Evolutionary conservation across 805 yeast species (phyloP).

Genomic region (Suhomyces emberorum): DNA sequence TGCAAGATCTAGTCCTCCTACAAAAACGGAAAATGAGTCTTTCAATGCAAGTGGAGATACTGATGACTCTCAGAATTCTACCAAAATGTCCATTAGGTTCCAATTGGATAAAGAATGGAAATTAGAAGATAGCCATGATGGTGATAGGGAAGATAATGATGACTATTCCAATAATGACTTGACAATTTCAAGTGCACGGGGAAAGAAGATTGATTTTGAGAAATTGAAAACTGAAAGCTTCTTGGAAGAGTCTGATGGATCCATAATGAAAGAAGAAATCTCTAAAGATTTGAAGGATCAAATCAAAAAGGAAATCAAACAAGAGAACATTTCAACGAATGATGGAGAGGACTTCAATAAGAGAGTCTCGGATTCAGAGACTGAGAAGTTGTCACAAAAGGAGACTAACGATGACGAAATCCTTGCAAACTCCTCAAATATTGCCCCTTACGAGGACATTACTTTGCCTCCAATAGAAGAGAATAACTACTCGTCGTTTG

Average conservation of each 20-base stretch:
- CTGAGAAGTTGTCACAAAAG: conserved; percentile 9
- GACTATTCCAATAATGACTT: conserved; percentile 20
- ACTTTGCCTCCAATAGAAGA: conserved; percentile 42
- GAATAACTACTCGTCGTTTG: conserved; percentile 37
- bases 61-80: conserved; percentile 7
- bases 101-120: conserved; percentile 37
- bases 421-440: conserved; percentile 44
- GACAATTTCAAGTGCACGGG: conserved; percentile 8
- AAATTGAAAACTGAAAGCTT: conserved; percentile 7
- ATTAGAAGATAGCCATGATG: conserved; percentile 37
- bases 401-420: conserved; percentile 11
- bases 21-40: neutral
- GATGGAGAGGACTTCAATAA: neutral
- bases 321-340: neutral
- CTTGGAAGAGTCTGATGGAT: conserved; percentile 3
- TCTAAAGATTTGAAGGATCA: conserved; percentile 2
- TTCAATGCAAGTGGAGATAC: conserved; percentile 2
- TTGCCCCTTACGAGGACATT: conserved; percentile 33
- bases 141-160: conserved; percentile 38
- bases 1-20: neutral
- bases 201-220: conserved; percentile 11
- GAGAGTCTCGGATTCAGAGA: conserved; percentile 10
- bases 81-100: conserved; percentile 22
- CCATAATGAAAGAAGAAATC: neutral
- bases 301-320: conserved; percentile 1